Conservation (phyloP, 2,329 filamentous ascomycete genomes). For the Aspergillus nomiae region DNA sequence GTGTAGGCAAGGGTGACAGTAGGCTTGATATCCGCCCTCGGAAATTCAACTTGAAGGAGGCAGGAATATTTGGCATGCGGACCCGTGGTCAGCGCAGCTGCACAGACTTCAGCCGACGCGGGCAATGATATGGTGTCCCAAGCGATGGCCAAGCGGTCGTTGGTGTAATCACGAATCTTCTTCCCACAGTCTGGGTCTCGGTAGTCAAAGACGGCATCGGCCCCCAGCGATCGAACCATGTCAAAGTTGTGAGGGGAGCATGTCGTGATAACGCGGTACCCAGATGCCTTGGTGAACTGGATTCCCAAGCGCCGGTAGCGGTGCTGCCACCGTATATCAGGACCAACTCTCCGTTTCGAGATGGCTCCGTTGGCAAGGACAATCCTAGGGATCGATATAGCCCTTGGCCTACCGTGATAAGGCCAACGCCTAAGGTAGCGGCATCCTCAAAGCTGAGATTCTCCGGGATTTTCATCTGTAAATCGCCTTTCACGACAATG, state of each 20-base stretch:
- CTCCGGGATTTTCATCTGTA: conserved; percentile 51
- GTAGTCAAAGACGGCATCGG: conserved; percentile 38
- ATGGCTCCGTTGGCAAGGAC: not conserved
- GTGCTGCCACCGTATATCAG: conserved; percentile 45
- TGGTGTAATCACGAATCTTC: too few species aligned
- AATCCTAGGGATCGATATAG: conserved; percentile 37
- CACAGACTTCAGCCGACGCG: too few species aligned
- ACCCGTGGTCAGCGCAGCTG: too few species aligned
- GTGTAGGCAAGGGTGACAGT: too few species aligned
- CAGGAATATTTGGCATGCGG: too few species aligned
- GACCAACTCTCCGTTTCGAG: conserved; percentile 20
- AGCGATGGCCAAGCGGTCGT: too few species aligned
- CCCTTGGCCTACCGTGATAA: conserved; percentile 54
- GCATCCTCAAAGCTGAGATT: conserved; percentile 54
- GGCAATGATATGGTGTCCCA: too few species aligned
- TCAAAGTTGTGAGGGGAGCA: conserved; percentile 37
- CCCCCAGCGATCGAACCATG: conserved; percentile 33
- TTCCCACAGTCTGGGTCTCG: too few species aligned
- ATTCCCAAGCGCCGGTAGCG: conserved; percentile 42
- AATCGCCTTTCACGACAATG: conserved; percentile 53
- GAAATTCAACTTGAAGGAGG: too few species aligned
- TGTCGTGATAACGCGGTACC: conserved; percentile 33
- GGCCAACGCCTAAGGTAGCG: conserved; percentile 53
- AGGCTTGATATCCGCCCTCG: too few species aligned
- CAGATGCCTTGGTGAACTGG: conserved; percentile 42